Evolutionary conservation across 352 stramenopile species (phyloP).

Genomic region (Globisporangium irregulare): DNA sequence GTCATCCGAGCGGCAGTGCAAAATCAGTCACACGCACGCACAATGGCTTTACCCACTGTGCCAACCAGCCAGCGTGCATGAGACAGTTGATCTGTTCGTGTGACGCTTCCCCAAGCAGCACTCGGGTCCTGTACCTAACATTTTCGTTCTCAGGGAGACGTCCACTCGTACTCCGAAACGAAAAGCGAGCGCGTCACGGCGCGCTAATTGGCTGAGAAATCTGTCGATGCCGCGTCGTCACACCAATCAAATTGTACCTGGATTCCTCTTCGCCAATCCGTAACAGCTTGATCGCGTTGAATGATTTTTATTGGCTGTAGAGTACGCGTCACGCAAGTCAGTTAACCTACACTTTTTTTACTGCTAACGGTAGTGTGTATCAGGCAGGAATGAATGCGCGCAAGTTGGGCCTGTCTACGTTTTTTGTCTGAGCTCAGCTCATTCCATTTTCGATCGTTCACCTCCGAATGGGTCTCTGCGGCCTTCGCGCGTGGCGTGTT

Average conservation of each 20-base stretch:
- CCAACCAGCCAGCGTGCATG: conserved; percentile 7
- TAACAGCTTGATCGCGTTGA: neutral
- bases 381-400: neutral
- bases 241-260: conserved; percentile 7
- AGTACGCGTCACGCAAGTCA: conserved; percentile 9
- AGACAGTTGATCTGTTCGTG: conserved; percentile 16
- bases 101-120: conserved; percentile 17
- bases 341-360: conserved; percentile 14
- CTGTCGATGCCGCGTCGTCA: conserved; percentile 8
- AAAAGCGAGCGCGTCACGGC: conserved; percentile 3
- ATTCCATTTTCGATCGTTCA: neutral
- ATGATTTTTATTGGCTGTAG: neutral
- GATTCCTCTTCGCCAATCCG: neutral
- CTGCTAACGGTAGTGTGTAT: conserved; percentile 4
- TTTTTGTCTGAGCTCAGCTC: conserved; percentile 1
- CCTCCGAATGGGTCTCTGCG: neutral
- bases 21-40: neutral
- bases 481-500: neutral
- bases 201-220: neutral
- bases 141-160: conserved; percentile 5
- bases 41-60: neutral
- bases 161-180: neutral
- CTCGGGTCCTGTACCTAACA: neutral
- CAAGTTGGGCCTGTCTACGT: conserved; percentile 6
- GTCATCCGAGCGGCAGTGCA: neutral